Conservation (phyloP, 345 rosid species). For the Bruguiera gymnorhiza region DNA sequence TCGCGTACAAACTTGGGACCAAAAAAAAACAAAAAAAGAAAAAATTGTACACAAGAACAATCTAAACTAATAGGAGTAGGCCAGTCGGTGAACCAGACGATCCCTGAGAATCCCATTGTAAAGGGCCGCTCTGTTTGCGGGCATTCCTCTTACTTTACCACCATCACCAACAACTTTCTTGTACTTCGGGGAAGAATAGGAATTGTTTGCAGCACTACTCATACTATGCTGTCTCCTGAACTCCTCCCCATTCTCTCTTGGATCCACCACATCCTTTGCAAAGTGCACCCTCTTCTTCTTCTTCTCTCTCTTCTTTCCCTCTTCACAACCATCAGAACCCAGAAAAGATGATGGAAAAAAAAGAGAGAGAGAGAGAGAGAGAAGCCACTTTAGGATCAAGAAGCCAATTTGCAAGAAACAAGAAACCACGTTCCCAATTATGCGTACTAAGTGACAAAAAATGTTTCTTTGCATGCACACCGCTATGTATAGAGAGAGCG, state of each 20-base stretch:
- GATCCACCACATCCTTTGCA: conserved; percentile 60
- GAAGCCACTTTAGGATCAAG: too few relatives aligned
- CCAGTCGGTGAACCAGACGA: conserved; percentile 48
- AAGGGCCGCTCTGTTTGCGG: conserved; percentile 69
- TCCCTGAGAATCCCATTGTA: conserved; percentile 64
- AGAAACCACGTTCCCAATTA: background rate
- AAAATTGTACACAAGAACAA: conserved; percentile 4
- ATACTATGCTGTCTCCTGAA: conserved; percentile 36
- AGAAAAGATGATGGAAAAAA: background rate
- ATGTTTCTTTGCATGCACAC: too few relatives aligned
- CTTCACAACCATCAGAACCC: conserved; percentile 15
- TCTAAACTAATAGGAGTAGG: conserved; percentile 34
- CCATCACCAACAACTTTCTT: background rate
- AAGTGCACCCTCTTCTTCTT: conserved; percentile 51
- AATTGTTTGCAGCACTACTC: background rate
- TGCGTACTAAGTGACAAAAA: too few relatives aligned
- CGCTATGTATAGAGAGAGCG: background rate
- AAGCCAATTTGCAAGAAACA: background rate
- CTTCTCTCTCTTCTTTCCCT: conserved; percentile 22
- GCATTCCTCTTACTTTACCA: conserved; percentile 41
- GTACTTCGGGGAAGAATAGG: conserved; percentile 9
- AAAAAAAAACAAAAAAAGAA: background rate
- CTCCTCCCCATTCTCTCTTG: conserved; percentile 42
- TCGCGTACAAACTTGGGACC: background rate
- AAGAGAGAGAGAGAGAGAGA: background rate